These are phyloP conservation scores for Zymoseptoria ardabiliae DNA, from an alignment of 2,329 filamentous ascomycete genomes.

Conservation along the genomic window DNA sequence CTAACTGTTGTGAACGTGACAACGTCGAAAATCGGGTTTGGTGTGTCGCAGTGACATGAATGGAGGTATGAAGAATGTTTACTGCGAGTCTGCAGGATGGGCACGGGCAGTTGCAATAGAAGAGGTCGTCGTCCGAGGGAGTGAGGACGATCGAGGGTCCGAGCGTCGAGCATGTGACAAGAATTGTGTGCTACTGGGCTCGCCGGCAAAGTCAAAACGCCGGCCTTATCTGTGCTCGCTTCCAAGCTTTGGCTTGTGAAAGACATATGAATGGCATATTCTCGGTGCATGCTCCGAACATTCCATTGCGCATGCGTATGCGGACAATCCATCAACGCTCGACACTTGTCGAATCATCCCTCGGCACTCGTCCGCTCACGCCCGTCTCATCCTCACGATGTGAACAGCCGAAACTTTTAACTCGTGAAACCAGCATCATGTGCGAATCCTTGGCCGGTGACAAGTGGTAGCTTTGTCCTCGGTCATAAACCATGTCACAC, in stretches of 20 bases:
- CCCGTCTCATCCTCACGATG: not conserved
- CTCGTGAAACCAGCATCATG: not conserved
- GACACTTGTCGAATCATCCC: no score
- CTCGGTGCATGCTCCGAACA: not conserved
- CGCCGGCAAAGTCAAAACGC: not conserved
- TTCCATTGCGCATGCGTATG: not conserved
- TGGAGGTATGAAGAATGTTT: not conserved
- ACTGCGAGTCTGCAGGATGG: not conserved
- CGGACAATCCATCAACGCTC: no score
- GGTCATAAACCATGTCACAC: not conserved
- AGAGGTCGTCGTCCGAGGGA: not conserved
- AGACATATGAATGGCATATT: not conserved
- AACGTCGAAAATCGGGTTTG: slow-evolving; percentile 11
- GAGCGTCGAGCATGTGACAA: not conserved
- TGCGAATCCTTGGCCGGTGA: not conserved
- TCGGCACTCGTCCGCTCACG: no score
- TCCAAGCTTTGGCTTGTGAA: not conserved
- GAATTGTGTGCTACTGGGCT: not conserved
- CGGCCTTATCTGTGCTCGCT: not conserved
- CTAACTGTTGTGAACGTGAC: slow-evolving; percentile 16
- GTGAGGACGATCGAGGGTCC: not conserved
- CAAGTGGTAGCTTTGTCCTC: not conserved
- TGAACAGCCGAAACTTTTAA: not conserved
- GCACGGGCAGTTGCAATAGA: not conserved
- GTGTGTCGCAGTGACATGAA: slow-evolving; percentile 8